Evolutionary conservation across 345 rosid genomes (phyloP).

Genomic region (Populus simonii): DNA sequence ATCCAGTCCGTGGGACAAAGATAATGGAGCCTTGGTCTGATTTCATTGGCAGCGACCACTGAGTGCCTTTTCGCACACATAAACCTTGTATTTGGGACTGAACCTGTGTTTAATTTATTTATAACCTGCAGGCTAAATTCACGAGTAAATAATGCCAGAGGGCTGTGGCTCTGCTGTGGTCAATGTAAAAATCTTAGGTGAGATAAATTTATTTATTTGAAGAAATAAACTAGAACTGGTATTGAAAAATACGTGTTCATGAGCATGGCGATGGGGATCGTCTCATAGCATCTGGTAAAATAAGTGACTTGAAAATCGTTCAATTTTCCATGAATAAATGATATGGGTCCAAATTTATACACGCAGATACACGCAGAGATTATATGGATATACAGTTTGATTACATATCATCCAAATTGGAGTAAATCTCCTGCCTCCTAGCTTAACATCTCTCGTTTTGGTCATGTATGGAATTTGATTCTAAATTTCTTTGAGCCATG

Average conservation of each 20-base stretch:
- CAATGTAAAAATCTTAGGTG: slow-evolving; percentile 9
- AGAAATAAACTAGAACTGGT: not conserved
- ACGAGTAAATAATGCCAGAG: not conserved
- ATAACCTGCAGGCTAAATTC: not conserved
- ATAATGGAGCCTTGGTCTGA: not conserved
- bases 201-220: not conserved
- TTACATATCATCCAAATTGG: too few relatives aligned
- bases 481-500: too few relatives aligned
- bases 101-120: not conserved
- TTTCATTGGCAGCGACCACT: not conserved
- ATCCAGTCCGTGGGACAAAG: not conserved
- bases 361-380: too few relatives aligned
- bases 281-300: not conserved
- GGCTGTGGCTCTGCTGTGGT: slow-evolving; percentile 26
- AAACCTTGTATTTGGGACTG: not conserved
- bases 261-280: not conserved
- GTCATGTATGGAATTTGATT: too few relatives aligned
- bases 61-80: not conserved
- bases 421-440: too few relatives aligned
- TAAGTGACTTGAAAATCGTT: too few relatives aligned
- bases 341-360: too few relatives aligned
- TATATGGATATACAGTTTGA: too few relatives aligned
- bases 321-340: too few relatives aligned
- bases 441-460: too few relatives aligned
- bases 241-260: not conserved